Conservation (phyloP, 352 stramenopile species). For the Peronosclerospora sorghi region DNA sequence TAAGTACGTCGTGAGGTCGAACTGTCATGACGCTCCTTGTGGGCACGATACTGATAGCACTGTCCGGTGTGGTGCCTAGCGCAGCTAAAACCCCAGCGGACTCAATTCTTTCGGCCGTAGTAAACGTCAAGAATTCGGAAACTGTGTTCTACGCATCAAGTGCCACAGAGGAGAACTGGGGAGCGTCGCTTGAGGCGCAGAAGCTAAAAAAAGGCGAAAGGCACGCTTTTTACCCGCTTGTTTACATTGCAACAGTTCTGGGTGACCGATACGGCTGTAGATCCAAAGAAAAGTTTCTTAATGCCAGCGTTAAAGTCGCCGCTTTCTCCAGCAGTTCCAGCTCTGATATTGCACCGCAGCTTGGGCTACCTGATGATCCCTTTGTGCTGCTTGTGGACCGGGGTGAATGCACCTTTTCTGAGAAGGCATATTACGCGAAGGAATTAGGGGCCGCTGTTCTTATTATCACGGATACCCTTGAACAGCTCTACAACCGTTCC, state of each 20-base stretch:
- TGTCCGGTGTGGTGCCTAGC: too few species aligned
- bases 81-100: slow-evolving; percentile 21
- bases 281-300: slow-evolving; percentile 20
- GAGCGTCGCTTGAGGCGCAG: slow-evolving; percentile 34
- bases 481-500: slow-evolving; percentile 61
- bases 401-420: slow-evolving; percentile 55
- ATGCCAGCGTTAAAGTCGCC: slow-evolving; percentile 7
- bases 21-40: slow-evolving; percentile 11
- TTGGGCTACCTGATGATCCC: slow-evolving; percentile 18
- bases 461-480: slow-evolving; percentile 63
- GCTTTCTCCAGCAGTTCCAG: slow-evolving; percentile 3
- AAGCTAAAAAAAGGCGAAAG: slow-evolving; percentile 28
- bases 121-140: slow-evolving; percentile 48
- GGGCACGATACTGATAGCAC: slow-evolving; percentile 7
- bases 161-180: slow-evolving; percentile 38
- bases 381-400: slow-evolving; percentile 71
- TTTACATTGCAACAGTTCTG: slow-evolving; percentile 35
- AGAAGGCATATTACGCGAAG: slow-evolving; percentile 67
- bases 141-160: slow-evolving; percentile 48
- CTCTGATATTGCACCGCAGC: slow-evolving; percentile 1
- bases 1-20: slow-evolving; percentile 4
- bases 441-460: slow-evolving; percentile 51
- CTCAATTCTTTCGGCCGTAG: slow-evolving; percentile 34
- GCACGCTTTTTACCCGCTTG: slow-evolving; percentile 35
- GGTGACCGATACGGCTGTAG: slow-evolving; percentile 45